Evolutionary conservation across 2,329 filamentous ascomycete genomes (phyloP), one percentile per base, ranked within the genome.

Genomic region (Paecilomyces formosus): DNA sequence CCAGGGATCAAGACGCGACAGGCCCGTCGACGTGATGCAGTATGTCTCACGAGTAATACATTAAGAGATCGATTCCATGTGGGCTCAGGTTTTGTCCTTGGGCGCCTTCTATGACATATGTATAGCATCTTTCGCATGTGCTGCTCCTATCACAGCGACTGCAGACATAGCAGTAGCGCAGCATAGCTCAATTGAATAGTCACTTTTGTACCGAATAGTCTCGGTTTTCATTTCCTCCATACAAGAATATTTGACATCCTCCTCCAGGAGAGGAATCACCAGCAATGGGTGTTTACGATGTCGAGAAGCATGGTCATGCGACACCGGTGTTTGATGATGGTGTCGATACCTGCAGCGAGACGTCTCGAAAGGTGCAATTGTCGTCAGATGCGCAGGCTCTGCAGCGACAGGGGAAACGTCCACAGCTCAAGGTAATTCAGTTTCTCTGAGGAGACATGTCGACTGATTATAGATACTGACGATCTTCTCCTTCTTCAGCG

Each of bases 401-500:
- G 35, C 35, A 45, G n/a, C 35, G 35, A 45, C 35, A 45, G n/a
- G 35, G 35, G 2, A 45, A 45, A 45, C 35, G 35, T 45, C 35
- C 35, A 45, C 35, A 45, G 35, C 35, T 45, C 7, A 45, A 45
- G 35, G 35, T 45, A n/a, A 18, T 15, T 7, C 1, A 18, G 3
- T 6, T 45, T 8, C n/a, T n/a, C n/a, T n/a, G 15, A 15, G 1
- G 2, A n/a, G 2, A 45, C 5, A 4, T 45, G 35, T 15, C 8
- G 18, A 45, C 18, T 18, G 18, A 18, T 15, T 8, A 45, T 45
- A 45, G 5, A 8, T 45, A 18, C 35, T 45, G 35, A 45, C 15
- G 15, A n/a, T 18, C 35, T 45, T 45, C 13, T 45, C 5, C 21
- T 49, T 55, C 22, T 57, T 33, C 55, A 79, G 76, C 68, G 76